These are phyloP conservation scores for Capsicum pubescens DNA, from an alignment of 257 asterid genomes.

Conservation along the genomic window DNA sequence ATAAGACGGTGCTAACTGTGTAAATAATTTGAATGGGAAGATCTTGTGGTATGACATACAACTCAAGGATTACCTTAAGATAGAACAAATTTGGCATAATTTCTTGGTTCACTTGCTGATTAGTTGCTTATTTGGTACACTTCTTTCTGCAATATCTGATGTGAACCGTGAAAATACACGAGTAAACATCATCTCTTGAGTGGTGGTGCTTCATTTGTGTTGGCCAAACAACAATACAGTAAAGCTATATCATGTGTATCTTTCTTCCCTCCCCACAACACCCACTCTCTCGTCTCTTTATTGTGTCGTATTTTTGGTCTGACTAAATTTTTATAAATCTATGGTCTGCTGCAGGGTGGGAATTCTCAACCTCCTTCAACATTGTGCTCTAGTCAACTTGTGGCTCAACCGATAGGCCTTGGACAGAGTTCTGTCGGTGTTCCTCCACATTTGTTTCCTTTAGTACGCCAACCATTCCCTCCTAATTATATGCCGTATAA, in stretches of 20 bases:
- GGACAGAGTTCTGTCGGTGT: constrained; percentile 51
- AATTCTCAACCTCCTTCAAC: constrained; percentile 47
- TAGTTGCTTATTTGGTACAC: not conserved
- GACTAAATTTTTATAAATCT: not conserved
- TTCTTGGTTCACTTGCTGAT: not conserved
- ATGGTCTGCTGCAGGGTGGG: constrained; percentile 44
- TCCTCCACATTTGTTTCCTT: constrained; percentile 55
- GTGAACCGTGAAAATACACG: not conserved
- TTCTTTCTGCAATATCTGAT: constrained; percentile 1
- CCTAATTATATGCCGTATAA: constrained; percentile 56
- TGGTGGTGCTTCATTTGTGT: not conserved
- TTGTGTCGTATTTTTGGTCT: not conserved
- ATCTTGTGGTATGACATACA: not conserved
- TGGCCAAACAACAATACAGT: not conserved
- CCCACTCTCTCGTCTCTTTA: not conserved
- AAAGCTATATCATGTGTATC: not conserved
- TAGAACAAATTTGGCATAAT: not conserved
- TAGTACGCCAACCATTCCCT: constrained; percentile 58
- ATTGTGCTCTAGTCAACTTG: constrained; percentile 43
- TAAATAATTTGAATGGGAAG: not conserved
- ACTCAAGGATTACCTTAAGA: not conserved
- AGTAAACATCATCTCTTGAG: not conserved
- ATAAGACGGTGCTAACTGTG: not conserved
- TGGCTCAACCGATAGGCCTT: constrained; percentile 45
- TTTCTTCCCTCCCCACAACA: not conserved